phyloP scores from a whole-genome alignment of 225 moss, liverwort and hornwort genomes.

The Physcomitrellopsis africana region DNA sequence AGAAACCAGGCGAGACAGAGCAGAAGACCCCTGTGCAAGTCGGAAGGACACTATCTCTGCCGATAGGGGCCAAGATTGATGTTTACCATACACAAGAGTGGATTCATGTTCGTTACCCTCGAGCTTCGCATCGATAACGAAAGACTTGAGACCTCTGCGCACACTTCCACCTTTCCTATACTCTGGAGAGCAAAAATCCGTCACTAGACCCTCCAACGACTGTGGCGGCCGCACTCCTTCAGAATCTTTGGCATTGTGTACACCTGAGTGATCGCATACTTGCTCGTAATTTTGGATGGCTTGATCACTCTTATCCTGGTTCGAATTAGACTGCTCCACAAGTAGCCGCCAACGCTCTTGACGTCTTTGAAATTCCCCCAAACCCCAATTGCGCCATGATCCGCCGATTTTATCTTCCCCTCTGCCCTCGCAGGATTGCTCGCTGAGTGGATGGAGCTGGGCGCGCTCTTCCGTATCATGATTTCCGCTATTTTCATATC shows the following conservation, averaged over 20 bases:
- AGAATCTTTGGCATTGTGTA: conserved; percentile 13
- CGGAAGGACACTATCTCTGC: conserved; percentile 63
- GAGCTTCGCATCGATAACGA: conserved; percentile 54
- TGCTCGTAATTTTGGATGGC: conserved; percentile 12
- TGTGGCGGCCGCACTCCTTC: conserved; percentile 13
- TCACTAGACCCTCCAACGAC: conserved; percentile 14
- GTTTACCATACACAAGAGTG: conserved; percentile 46
- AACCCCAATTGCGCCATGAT: conserved; percentile 62
- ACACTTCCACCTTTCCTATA: conserved; percentile 20
- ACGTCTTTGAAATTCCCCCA: conserved; percentile 31
- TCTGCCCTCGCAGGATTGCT: conserved; percentile 13
- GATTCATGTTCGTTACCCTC: conserved; percentile 39
- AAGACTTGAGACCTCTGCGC: conserved; percentile 49
- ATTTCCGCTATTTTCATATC: conserved; percentile 2
- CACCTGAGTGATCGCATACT: conserved; percentile 17
- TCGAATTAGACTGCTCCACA: conserved; percentile 9
- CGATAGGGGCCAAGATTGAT: conserved; percentile 56
- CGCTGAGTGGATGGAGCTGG: conserved; percentile 20
- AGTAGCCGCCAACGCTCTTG: conserved; percentile 32
- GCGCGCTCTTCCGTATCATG: not conserved
- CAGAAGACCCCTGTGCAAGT: conserved; percentile 46
- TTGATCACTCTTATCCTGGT: conserved; percentile 25
- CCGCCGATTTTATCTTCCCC: conserved; percentile 31
- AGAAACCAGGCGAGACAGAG: conserved; percentile 34
- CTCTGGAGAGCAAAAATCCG: conserved; percentile 24